Conservation (phyloP, 768 basidiomycete genomes). For the Candolleomyces eurysporus region DNA sequence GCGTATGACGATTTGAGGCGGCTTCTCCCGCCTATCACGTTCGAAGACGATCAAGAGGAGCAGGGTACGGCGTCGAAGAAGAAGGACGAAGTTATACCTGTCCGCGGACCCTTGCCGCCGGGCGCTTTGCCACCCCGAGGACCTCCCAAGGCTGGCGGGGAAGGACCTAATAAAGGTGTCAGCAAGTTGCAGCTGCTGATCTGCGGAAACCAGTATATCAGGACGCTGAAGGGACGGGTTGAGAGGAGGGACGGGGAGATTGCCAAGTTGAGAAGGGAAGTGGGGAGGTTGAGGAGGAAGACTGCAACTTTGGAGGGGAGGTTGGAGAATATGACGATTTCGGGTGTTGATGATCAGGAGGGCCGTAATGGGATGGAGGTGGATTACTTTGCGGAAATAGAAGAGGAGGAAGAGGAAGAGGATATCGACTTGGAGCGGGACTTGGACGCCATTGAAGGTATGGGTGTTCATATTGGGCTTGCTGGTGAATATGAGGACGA, state of each 20-base stretch:
- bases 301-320: slow-evolving; percentile 26
- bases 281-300: slow-evolving; percentile 52
- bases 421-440: slow-evolving; percentile 56
- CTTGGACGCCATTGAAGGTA: slow-evolving; percentile 53
- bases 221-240: slow-evolving; percentile 70
- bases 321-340: slow-evolving; percentile 13
- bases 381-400: slow-evolving; percentile 28
- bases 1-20: slow-evolving; percentile 84
- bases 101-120: slow-evolving; percentile 55
- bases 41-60: slow-evolving; percentile 62
- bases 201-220: slow-evolving; percentile 88
- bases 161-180: slow-evolving; percentile 94
- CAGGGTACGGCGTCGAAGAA: slow-evolving; percentile 14
- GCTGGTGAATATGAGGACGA: slow-evolving; percentile 6
- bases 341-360: slow-evolving; percentile 14
- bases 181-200: slow-evolving; percentile 91
- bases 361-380: slow-evolving; percentile 22
- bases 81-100: slow-evolving; percentile 14
- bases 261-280: slow-evolving; percentile 59
- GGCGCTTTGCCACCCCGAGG: slow-evolving; percentile 89
- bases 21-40: slow-evolving; percentile 85
- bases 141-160: slow-evolving; percentile 77
- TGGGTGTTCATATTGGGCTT: slow-evolving; percentile 11
- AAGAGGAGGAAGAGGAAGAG: slow-evolving; percentile 30
- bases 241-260: slow-evolving; percentile 83